Evolutionary conservation across 1,284 basidiomycete genomes (phyloP), one percentile per base, ranked within the genome.

Genomic region (Porogramme epimiltina): DNA sequence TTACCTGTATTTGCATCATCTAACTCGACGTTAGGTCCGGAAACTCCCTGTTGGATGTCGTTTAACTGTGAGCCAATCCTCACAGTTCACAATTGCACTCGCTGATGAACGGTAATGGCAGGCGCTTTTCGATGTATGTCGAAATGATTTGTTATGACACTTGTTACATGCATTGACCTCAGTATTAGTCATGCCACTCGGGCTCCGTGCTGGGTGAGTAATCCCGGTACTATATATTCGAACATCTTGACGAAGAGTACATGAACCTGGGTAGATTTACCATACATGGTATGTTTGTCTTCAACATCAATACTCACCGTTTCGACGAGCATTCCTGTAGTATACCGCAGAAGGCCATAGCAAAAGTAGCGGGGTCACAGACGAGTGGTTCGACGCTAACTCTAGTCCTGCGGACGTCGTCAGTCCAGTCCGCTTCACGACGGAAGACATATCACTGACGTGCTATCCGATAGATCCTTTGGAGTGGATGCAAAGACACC

Each of bases 401-500:
- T 47, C 62, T 13, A 62, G 66, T 31, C 72, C 79, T 4, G 84
- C 81, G 11, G 84, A 87, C 60, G 84, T 84, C 23, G 82, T 74
- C 4, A 23, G 47, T 38, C 26, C 4, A 8, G 15, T 9, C 31
- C 15, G 10, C 16, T 25, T 28, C 20, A 23, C 20, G 15, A 15
- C 8, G 18, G 15, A 9, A 31, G 33, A 24, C 13, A n/a, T 8
- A 16, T 49, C 26, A 36, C 37, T 24, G 15, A 39, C 11, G 4
- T 31, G 34, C 34, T 45, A 34, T 36, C 11, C 18, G 20, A 36
- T 6, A 80, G 77, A 86, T 91, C 26, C 84, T 82, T 13, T 95
- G 85, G 82, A 89, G 87, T 62, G 95, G 94, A 8, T 96, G 94
- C 72, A 94, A 93, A 66, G 95, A 97, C 66, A 81, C 84, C 13